Percentiles rank a stretch among this genome's conserved stretches.
These are phyloP conservation scores for Haplosporangium sp. DNA, from an alignment of 371 early-diverging fungal species.

Conservation along the genomic window DNA sequence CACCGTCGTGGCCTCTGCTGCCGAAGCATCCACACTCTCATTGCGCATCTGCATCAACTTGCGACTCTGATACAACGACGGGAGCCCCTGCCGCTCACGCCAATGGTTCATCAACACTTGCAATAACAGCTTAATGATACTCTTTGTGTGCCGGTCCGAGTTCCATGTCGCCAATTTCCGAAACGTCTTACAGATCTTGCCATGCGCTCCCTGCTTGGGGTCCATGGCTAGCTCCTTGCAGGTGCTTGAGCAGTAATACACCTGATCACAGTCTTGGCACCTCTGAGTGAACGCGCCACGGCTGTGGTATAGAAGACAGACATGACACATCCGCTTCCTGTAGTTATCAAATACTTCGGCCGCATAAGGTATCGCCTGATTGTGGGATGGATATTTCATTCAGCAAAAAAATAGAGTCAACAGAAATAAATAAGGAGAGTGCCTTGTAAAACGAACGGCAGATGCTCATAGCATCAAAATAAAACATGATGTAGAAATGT, in stretches of 20 bases:
- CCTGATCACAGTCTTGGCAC: constrained; percentile 53
- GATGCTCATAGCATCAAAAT: background rate
- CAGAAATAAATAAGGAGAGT: background rate
- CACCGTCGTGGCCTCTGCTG: background rate
- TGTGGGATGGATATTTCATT: too few relatives aligned
- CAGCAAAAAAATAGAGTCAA: background rate
- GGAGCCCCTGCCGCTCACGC: constrained; percentile 45
- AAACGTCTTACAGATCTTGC: constrained; percentile 31
- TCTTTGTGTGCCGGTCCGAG: constrained; percentile 53
- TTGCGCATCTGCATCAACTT: background rate
- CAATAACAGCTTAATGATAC: constrained; percentile 47
- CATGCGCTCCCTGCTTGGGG: constrained; percentile 23
- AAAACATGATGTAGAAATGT: background rate
- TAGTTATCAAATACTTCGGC: constrained; percentile 54
- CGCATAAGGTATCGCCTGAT: constrained; percentile 47
- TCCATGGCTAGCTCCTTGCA: constrained; percentile 51
- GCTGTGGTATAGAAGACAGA: constrained; percentile 49
- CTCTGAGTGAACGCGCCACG: constrained; percentile 31
- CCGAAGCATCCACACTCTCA: background rate
- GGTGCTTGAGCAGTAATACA: constrained; percentile 40
- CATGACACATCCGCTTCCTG: constrained; percentile 53
- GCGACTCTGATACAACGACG: constrained; percentile 22
- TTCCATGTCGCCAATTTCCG: constrained; percentile 51
- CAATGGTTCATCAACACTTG: constrained; percentile 49
- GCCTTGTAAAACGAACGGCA: background rate